These are phyloP conservation scores for Medicago lupulina DNA, from an alignment of 306 rosid species.

Conservation along the genomic window DNA sequence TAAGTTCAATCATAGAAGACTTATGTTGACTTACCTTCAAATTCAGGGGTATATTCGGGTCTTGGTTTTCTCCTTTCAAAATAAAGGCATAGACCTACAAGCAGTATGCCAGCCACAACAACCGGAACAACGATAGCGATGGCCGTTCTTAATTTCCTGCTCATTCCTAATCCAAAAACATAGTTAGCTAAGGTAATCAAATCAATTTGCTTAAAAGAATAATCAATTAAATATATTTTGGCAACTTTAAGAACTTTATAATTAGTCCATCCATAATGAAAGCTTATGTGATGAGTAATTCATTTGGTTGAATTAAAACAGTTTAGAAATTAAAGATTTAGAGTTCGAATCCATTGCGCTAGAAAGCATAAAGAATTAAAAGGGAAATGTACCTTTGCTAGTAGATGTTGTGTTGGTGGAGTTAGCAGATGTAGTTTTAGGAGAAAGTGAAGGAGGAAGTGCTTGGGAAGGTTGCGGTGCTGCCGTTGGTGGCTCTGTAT, in stretches of 20 bases:
- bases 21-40: not conserved
- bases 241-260: too few relatives aligned
- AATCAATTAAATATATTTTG: too few relatives aligned
- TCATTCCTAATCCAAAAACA: slow-evolving; percentile 7
- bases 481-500: not conserved
- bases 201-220: too few relatives aligned
- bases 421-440: too few relatives aligned
- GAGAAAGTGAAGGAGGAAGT: too few relatives aligned
- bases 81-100: not conserved
- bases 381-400: not conserved
- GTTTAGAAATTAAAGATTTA: too few relatives aligned
- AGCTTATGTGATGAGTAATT: too few relatives aligned
- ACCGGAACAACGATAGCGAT: not conserved
- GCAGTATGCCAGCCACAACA: not conserved
- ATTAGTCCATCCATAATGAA: too few relatives aligned
- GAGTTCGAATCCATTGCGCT: too few relatives aligned
- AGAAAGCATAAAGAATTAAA: not conserved
- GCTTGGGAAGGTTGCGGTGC: not conserved
- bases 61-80: not conserved
- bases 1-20: too few relatives aligned
- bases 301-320: too few relatives aligned
- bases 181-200: not conserved
- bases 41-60: not conserved
- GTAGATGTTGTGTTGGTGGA: not conserved
- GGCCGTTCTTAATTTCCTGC: not conserved